These are phyloP conservation scores for Solanum chacoense DNA, from an alignment of 305 asterid genomes.

Conservation along the genomic window DNA sequence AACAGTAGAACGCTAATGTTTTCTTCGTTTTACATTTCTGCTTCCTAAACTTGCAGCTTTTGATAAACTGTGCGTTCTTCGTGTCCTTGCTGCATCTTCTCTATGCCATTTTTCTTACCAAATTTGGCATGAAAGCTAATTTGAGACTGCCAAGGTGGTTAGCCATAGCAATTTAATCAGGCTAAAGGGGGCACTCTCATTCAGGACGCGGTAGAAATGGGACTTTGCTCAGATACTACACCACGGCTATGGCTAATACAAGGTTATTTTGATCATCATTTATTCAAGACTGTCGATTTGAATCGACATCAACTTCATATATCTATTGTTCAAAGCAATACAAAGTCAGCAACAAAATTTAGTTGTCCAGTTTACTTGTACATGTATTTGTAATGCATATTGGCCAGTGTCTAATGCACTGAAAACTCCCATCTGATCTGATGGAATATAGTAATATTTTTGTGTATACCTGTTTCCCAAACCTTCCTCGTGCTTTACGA, in stretches of 20 bases:
- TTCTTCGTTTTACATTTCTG: background rate
- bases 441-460: background rate
- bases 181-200: background rate
- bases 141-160: conserved; percentile 82
- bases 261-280: background rate
- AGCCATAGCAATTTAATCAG: conserved; percentile 43
- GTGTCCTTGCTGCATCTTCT: conserved; percentile 75
- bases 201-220: background rate
- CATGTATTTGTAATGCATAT: background rate
- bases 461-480: background rate
- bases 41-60: conserved; percentile 42
- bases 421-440: background rate
- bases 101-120: conserved; percentile 65
- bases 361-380: background rate
- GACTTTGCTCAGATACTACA: background rate
- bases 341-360: background rate
- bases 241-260: background rate
- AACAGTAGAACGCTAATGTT: background rate
- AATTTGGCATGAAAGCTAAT: conserved; percentile 67
- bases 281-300: background rate
- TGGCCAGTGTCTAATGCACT: background rate
- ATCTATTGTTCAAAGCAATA: background rate
- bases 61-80: conserved; percentile 60
- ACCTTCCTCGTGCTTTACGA: background rate
- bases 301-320: background rate